Evolutionary conservation across 1,284 basidiomycete genomes (phyloP), one percentile per base, ranked within the genome.

Genomic region (Butyriboletus appendiculatus): DNA sequence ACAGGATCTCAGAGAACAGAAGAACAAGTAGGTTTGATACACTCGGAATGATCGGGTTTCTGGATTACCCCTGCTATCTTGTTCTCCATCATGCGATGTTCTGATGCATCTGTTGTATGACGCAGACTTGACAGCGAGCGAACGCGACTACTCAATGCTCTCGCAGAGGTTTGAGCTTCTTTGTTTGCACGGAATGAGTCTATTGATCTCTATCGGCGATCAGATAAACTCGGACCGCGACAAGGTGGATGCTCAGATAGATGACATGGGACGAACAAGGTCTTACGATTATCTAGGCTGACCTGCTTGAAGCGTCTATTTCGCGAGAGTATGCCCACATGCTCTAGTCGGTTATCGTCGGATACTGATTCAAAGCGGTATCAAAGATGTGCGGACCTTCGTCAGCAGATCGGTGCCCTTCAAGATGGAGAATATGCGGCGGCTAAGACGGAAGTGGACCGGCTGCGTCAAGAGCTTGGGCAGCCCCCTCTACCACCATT

Each of bases 181-280:
- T 52, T 16, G 43, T n/a, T 53, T 37, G 48, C 45, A 24, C 28
- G 22, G 39, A 33, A 45, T 8, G 35, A 53, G 15, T 14, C 4
- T 48, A 53, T 52, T 67, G 58, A 59, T 34, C 43, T 51, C 30
- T 42, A 40, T 45, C 41, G 44, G 30, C 53, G 28, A 43, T 41
- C 55, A 90, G 86, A 79, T 91, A 30, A 90, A 90, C 64, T 86
- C 88, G 66, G 87, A 91, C 67, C 80, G 88, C 22, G 88, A 90
- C 73, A 86, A 87, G 77, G 88, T 81, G 61, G 57, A 70, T 59
- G 40, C 22, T 43, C 34, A 18, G 48, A 55, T 50, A 18, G 48
- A 55, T 50, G 39, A 40, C 28, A 45, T 42, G 52, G 28, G 49
- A 47, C 24, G 46, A 47, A 37, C 48, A 4, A 7, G 28, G 49